phyloP scores from a whole-genome alignment of 768 basidiomycete species.

The Candolleomyces aberdarensis region DNA sequence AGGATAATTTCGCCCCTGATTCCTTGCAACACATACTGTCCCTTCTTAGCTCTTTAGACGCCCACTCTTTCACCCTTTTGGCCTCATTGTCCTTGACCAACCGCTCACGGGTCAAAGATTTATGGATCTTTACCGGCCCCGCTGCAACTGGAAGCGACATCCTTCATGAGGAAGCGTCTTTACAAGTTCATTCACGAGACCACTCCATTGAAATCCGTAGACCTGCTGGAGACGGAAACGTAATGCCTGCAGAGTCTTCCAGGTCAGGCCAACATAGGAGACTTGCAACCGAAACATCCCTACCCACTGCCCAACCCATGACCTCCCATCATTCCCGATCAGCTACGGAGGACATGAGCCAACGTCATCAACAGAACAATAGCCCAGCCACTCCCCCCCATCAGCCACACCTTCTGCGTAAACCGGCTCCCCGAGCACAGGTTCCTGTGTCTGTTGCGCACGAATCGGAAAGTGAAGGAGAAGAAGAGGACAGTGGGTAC shows the following conservation, averaged over 20 bases:
- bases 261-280: conserved; percentile 28
- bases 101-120: conserved; percentile 69
- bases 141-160: conserved; percentile 14
- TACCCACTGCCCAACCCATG: conserved; percentile 18
- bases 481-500: not conserved
- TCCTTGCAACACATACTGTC: conserved; percentile 70
- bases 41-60: conserved; percentile 63
- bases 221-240: not conserved
- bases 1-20: conserved; percentile 71
- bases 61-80: conserved; percentile 63
- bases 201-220: not conserved
- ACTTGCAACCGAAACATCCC: conserved; percentile 30
- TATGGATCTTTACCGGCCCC: conserved; percentile 75
- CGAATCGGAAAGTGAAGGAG: conserved; percentile 26
- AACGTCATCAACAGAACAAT: conserved; percentile 2
- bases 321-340: conserved; percentile 11
- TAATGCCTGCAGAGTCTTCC: not conserved
- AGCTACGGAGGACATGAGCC: conserved; percentile 17
- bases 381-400: conserved; percentile 17
- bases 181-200: not conserved
- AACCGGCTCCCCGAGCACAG: conserved; percentile 62
- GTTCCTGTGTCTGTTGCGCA: conserved; percentile 60
- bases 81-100: conserved; percentile 70
- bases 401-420: conserved; percentile 46
- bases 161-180: not conserved